A percentile compares a stretch with the other conserved stretches of the same genome.
Evolutionary conservation across 1,284 basidiomycete species (phyloP).

Genomic region (Trametes pubescens): DNA sequence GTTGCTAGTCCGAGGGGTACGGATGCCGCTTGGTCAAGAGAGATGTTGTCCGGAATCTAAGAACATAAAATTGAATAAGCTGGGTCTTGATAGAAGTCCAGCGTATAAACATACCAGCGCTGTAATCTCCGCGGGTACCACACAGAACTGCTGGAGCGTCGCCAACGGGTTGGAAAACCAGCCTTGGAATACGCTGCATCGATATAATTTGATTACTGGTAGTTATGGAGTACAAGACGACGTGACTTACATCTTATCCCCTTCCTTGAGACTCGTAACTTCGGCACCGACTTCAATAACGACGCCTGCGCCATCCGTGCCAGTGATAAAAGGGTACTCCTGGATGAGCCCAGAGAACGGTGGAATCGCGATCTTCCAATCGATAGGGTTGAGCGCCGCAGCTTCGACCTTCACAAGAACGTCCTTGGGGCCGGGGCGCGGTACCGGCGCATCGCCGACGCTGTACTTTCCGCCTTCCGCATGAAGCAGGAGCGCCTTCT

Average conservation of each 20-base stretch:
- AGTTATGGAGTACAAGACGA: background rate
- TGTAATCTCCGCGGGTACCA: conserved; percentile 39
- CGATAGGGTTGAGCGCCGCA: conserved; percentile 52
- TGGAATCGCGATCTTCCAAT: conserved; percentile 46
- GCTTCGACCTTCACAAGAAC: conserved; percentile 51
- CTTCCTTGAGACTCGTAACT: conserved; percentile 59
- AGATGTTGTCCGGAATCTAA: conserved; percentile 42
- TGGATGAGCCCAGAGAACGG: conserved; percentile 41
- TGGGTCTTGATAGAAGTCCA: too few species aligned
- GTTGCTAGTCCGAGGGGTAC: conserved; percentile 51
- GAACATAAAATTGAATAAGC: background rate
- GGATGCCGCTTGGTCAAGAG: conserved; percentile 47
- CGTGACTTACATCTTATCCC: conserved; percentile 48
- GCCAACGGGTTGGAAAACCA: conserved; percentile 27
- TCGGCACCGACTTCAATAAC: conserved; percentile 62
- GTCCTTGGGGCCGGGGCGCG: conserved; percentile 48
- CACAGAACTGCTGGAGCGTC: conserved; percentile 45
- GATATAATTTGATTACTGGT: background rate
- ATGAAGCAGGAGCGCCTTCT: conserved; percentile 39
- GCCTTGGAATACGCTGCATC: conserved; percentile 38
- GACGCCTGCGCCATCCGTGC: conserved; percentile 65
- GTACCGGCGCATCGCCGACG: conserved; percentile 32
- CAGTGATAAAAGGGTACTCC: conserved; percentile 55
- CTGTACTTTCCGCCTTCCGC: conserved; percentile 29
- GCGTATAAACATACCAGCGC: conserved; percentile 32